A percentile compares a stretch with the other conserved stretches of the same genome.
phyloP scores from a whole-genome alignment of 202 grass and related monocot genomes.

The Musa balbisiana region DNA sequence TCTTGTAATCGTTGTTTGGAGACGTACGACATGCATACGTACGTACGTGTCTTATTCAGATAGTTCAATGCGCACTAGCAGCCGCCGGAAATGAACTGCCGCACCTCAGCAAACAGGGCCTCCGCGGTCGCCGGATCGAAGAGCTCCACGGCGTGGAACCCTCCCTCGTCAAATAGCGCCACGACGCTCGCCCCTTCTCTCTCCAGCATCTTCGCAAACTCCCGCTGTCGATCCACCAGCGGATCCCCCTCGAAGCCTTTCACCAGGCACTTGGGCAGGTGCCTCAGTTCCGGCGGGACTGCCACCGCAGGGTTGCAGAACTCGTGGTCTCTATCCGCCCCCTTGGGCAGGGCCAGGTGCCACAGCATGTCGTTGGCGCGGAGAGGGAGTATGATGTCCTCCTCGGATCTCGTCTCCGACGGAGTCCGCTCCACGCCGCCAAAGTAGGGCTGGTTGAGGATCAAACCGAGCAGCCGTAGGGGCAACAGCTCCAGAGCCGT shows the following conservation, averaged over 20 bases:
- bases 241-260: constrained; percentile 53
- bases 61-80: no score
- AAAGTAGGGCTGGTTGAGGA: constrained; percentile 76
- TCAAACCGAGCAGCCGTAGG: constrained; percentile 17
- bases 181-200: constrained; percentile 41
- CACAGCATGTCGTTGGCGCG: constrained; percentile 55
- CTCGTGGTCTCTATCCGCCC: constrained; percentile 47
- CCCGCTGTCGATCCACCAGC: constrained; percentile 48
- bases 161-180: constrained; percentile 18
- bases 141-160: constrained; percentile 58
- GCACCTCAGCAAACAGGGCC: constrained; percentile 35
- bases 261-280: constrained; percentile 38
- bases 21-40: no score
- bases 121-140: constrained; percentile 37
- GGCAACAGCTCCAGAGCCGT: constrained; percentile 20
- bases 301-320: constrained; percentile 54
- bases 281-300: background rate
- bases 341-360: constrained; percentile 44
- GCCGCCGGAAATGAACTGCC: constrained; percentile 37
- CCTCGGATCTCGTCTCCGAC: constrained; percentile 41
- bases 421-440: constrained; percentile 51
- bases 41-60: background rate
- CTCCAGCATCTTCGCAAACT: constrained; percentile 38
- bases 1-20: no score
- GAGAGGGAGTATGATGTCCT: constrained; percentile 51